These are phyloP conservation scores for Mortierella sp. DNA, from an alignment of 371 early-diverging fungal species.

Conservation along the genomic window DNA sequence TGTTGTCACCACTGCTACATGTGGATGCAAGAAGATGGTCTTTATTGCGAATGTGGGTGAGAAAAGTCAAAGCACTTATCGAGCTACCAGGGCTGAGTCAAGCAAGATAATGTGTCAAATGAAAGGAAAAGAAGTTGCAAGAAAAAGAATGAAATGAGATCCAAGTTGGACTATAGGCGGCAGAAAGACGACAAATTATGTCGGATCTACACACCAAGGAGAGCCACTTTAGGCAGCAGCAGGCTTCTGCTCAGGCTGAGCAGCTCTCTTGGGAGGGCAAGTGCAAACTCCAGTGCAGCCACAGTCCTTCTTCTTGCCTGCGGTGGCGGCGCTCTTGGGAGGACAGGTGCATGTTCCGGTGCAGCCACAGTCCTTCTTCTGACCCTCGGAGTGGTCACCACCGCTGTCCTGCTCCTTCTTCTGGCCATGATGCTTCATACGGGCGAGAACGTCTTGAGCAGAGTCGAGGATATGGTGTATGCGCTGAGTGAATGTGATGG, in stretches of 20 bases:
- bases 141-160: background rate
- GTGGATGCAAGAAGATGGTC: too few relatives aligned
- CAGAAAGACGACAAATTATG: background rate
- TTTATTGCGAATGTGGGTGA: too few relatives aligned
- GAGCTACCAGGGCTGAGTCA: background rate
- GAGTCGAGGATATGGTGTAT: background rate
- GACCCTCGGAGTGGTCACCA: background rate
- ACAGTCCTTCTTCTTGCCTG: background rate
- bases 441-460: slow-evolving; percentile 5
- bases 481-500: background rate
- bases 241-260: background rate
- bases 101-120: too few relatives aligned
- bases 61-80: too few relatives aligned
- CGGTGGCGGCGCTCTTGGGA: background rate
- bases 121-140: background rate
- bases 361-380: background rate
- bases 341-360: background rate
- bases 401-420: background rate
- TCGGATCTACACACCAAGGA: background rate
- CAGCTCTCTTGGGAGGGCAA: background rate
- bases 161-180: background rate
- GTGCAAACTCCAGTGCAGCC: background rate
- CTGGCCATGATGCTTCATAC: background rate
- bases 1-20: too few relatives aligned
- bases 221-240: background rate